Percentiles rank a stretch among this genome's conserved stretches.
Conservation (phyloP, 2,329 filamentous ascomycete species). For the Zelopaecilomyces penicillatus region DNA sequence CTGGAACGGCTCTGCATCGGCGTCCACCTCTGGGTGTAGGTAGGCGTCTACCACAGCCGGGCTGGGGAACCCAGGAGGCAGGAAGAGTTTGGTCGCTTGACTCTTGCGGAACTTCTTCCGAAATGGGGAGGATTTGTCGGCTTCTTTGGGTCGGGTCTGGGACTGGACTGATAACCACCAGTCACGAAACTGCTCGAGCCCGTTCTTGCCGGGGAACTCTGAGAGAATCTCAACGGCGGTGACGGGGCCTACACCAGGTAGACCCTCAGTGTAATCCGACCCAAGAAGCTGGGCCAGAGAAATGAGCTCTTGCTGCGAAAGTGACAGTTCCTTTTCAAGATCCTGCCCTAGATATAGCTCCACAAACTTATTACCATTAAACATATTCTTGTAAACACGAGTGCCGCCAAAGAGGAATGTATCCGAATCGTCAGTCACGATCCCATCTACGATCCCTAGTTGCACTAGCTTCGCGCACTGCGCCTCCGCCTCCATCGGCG, state of each 20-base stretch:
- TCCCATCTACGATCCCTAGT: slow-evolving; percentile 86
- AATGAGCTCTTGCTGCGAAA: slow-evolving; percentile 82
- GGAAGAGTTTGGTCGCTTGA: slow-evolving; percentile 76
- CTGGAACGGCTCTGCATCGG: slow-evolving; percentile 68
- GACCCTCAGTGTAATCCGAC: slow-evolving; percentile 89
- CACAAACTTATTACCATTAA: slow-evolving; percentile 95
- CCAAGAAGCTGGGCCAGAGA: slow-evolving; percentile 84
- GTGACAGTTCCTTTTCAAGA: slow-evolving; percentile 79
- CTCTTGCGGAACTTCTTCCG: slow-evolving; percentile 77
- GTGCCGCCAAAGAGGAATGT: slow-evolving; percentile 96
- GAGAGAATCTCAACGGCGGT: slow-evolving; percentile 90
- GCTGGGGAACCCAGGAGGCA: slow-evolving; percentile 73
- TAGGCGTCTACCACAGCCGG: slow-evolving; percentile 75
- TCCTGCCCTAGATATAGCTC: slow-evolving; percentile 86
- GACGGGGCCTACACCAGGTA: slow-evolving; percentile 85
- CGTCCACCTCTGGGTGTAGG: slow-evolving; percentile 76
- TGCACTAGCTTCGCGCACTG: slow-evolving; percentile 88
- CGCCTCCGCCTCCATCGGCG: slow-evolving; percentile 97
- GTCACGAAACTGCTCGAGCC: slow-evolving; percentile 67
- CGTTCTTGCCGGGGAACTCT: slow-evolving; percentile 61
- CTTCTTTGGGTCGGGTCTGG: slow-evolving; percentile 54
- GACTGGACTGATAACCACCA: slow-evolving; percentile 82
- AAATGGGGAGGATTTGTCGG: slow-evolving; percentile 55
- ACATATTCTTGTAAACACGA: slow-evolving; percentile 98
- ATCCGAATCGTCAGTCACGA: slow-evolving; percentile 95